These are phyloP conservation scores for Heimioporus sp. DNA, from an alignment of 768 basidiomycete genomes.

Conservation along the genomic window DNA sequence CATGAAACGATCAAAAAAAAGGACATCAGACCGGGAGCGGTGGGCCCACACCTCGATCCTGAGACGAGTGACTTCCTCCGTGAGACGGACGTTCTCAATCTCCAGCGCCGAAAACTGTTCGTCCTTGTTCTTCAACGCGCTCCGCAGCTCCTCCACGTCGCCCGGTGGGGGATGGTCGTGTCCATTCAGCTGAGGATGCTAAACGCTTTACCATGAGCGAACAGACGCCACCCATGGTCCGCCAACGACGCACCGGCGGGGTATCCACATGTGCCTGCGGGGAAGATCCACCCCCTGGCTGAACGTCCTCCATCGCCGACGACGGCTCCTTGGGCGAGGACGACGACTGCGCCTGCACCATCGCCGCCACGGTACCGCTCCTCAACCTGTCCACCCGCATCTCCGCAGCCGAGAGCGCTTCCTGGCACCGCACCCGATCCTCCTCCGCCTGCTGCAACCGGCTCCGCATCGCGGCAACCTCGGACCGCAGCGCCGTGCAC, in stretches of 20 bases:
- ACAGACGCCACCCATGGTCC: too few relatives aligned
- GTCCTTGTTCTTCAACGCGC: slow-evolving; percentile 29
- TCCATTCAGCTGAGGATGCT: slow-evolving; percentile 46
- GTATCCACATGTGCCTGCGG: slow-evolving; percentile 52
- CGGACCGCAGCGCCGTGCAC: slow-evolving; percentile 58
- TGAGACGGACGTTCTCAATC: slow-evolving; percentile 43
- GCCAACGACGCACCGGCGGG: slow-evolving; percentile 68
- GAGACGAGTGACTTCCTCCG: slow-evolving; percentile 42
- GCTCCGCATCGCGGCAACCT: slow-evolving; percentile 49
- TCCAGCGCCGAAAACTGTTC: slow-evolving; percentile 48
- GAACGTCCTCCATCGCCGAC: slow-evolving; percentile 24
- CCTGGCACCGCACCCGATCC: slow-evolving; percentile 47
- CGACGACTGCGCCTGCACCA: slow-evolving; percentile 41
- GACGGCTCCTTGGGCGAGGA: slow-evolving; percentile 32
- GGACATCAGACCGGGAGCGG: background rate
- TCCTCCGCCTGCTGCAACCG: slow-evolving; percentile 50
- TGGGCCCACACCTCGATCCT: slow-evolving; percentile 42
- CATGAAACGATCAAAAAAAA: background rate
- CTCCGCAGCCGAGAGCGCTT: slow-evolving; percentile 54
- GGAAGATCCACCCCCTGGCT: slow-evolving; percentile 42
- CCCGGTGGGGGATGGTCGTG: slow-evolving; percentile 37
- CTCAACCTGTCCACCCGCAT: slow-evolving; percentile 59
- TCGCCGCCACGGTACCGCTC: slow-evolving; percentile 49
- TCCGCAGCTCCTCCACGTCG: slow-evolving; percentile 40
- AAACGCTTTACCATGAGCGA: slow-evolving; percentile 32